Evolutionary conservation across 805 yeast genomes (phyloP), one percentile per base, ranked within the genome.

Genomic region (Metschnikowia lunata): DNA sequence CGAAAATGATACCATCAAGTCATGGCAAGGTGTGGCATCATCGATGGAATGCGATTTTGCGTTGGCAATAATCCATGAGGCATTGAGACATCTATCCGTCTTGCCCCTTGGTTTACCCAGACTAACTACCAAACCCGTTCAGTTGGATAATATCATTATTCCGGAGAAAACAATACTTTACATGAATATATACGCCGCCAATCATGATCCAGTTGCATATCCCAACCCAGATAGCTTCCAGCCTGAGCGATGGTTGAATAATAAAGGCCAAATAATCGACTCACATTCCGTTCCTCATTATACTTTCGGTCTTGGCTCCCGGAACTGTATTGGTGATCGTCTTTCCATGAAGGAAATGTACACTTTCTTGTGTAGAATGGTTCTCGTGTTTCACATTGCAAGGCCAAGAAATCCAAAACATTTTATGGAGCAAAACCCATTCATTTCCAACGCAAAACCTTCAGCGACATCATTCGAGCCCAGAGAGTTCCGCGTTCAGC

Each of bases 171-270:
- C 88, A 0, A 66, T 74, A 0, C 52, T 84, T 39, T 65, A 82
- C 34, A 77, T 85, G 85, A 85, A 85, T 56, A 73, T 85, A 0
- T 82, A 75, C 68, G 80, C 83, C 2, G 88, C 82, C 3, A 83
- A 85, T 56, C 86, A 84, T 59, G 91, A 85, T 56, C 57, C 60
- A 0, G 44, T 39, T 4, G 58, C 59, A 11, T 81, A 74, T 47
- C 47, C 51, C 10, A 52, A 68, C 13, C 83, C 87, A 0, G 60
- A 59, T 55, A 55, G 56, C 13, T 82, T 81, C 54, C 45, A 56
- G 1, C 88, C 88, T 1, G 72, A 69, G 30, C 58, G 88, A 37
- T 82, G 76, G 72, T 55, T 82, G 34, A 64, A 68, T 32, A 27
- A 46, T 7, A 46, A 53, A 1, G 45, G 57, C 30, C 57, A 50